Evolutionary conservation across 495 filamentous ascomycete genomes (phyloP).

Genomic region (Penicillium antarcticum): DNA sequence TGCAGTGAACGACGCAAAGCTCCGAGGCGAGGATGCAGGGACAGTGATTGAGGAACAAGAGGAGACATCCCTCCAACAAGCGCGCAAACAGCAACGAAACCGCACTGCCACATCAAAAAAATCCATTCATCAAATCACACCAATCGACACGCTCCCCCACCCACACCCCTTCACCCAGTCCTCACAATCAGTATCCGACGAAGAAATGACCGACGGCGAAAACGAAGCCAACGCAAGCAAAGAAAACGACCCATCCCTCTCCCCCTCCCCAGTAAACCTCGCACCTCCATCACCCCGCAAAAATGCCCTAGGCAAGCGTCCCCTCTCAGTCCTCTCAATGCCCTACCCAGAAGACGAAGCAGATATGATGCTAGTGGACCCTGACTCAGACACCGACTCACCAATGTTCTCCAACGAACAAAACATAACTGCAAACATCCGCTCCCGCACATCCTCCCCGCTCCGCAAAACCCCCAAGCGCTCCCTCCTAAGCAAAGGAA

Average conservation of each 20-base stretch:
- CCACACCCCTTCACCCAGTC: conserved; percentile 3
- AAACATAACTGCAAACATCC: conserved; percentile 40
- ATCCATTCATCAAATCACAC: conserved; percentile 1
- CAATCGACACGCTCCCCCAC: conserved; percentile 1
- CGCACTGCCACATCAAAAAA: conserved; percentile 28
- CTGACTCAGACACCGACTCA: conserved; percentile 20
- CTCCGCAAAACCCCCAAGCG: conserved; percentile 31
- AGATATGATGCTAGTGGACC: conserved; percentile 27
- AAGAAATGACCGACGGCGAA: conserved; percentile 25
- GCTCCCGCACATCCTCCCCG: conserved; percentile 7
- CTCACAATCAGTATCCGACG: neutral
- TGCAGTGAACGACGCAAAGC: conserved; percentile 53
- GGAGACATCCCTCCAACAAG: conserved; percentile 11
- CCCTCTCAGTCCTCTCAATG: conserved; percentile 38
- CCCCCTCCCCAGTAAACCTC: conserved; percentile 33
- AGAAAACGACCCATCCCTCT: conserved; percentile 50
- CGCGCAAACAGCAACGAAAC: conserved; percentile 23
- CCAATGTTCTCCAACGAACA: conserved; percentile 29
- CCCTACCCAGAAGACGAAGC: conserved; percentile 23
- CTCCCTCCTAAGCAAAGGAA: conserved; percentile 19
- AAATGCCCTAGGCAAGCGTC: conserved; percentile 36
- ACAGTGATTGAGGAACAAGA: conserved; percentile 22
- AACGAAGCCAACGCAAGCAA: conserved; percentile 35
- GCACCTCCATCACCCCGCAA: conserved; percentile 32
- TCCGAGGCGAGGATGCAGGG: conserved; percentile 53